Base-by-base conservation (phyloP, 176 grass and related monocot genomes). In the Metroxylon sagu region DNA sequence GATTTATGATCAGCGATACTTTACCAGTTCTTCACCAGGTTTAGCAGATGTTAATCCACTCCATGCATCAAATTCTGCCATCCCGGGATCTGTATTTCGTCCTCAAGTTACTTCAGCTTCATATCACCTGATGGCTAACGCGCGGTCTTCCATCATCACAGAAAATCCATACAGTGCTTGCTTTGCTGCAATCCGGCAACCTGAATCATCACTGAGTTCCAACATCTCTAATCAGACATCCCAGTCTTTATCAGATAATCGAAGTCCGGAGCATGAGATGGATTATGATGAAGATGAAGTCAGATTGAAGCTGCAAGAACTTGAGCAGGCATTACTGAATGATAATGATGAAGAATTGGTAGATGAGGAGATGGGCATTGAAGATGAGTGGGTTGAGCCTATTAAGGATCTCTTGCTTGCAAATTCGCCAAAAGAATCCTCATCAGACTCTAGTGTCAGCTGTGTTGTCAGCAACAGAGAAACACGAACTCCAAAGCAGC, bases 381-480 rank as follows among this genome's bases (percentile, higher is more conserved):
- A 79, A 21, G 77, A 79, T 39, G 75, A 88, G 70, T 98, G 87
- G 93, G 62, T 76, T 26, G 76, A 87, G 56, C 82, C 84, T 19
- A 80, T 78, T 75, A 85, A 92, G 76, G 74, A 85, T 59, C 65
- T 68, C 56, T 64, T 80, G 64, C 68, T 72, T 63, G 63, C 87
- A 61, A 80, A 66, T 74, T 98, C 93, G 19, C 79, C 87, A 57
- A 92, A 92, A 82, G 93, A 98, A 72, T 92, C 48, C 5, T 83
- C 56, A 0, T 68, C 84, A 4, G 93, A 92, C 71, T 92, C 93
- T 61, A 98, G 72, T 55, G 69, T 88, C 57, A 88, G 84, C 70
- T 92, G 87, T 55, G 66, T 65, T 57, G 74, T 56, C 50, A 85
- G 75, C 75, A 84, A 85, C 64, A 79, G 53, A 70, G 79, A 82